Conservation (phyloP, 306 rosid genomes). For the Dryas octopetala region DNA sequence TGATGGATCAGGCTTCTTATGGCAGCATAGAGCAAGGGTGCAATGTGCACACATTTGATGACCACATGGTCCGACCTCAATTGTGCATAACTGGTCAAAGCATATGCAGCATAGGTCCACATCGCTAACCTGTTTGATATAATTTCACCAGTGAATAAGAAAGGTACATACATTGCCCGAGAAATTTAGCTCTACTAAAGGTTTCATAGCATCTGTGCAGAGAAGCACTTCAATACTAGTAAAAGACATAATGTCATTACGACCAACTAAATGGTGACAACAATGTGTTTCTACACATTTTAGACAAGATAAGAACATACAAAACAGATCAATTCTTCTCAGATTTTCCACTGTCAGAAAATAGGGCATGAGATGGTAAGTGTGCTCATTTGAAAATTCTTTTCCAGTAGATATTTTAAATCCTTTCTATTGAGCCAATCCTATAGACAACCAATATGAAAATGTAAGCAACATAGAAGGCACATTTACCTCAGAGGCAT, state of each 20-base stretch:
- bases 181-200: background rate
- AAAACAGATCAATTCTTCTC: background rate
- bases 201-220: background rate
- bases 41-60: conserved; percentile 97
- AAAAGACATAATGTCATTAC: background rate
- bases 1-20: conserved; percentile 69
- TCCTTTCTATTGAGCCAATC: background rate
- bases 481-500: conserved; percentile 58
- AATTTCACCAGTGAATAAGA: conserved; percentile 25
- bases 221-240: background rate
- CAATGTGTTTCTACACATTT: background rate
- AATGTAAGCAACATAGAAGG: conserved; percentile 14
- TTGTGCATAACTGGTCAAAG: conserved; percentile 84
- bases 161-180: background rate
- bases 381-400: background rate
- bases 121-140: conserved; percentile 52
- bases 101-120: conserved; percentile 83
- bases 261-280: background rate
- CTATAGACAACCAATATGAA: background rate
- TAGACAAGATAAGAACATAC: background rate
- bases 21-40: conserved; percentile 82
- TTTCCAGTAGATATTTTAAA: background rate
- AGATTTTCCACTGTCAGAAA: background rate
- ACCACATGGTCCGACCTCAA: conserved; percentile 80
- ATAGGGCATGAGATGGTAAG: background rate